Percentiles rank a stretch among this genome's conserved stretches.
Evolutionary conservation across 306 rosid species (phyloP).

Genomic region (Quercus suber): DNA sequence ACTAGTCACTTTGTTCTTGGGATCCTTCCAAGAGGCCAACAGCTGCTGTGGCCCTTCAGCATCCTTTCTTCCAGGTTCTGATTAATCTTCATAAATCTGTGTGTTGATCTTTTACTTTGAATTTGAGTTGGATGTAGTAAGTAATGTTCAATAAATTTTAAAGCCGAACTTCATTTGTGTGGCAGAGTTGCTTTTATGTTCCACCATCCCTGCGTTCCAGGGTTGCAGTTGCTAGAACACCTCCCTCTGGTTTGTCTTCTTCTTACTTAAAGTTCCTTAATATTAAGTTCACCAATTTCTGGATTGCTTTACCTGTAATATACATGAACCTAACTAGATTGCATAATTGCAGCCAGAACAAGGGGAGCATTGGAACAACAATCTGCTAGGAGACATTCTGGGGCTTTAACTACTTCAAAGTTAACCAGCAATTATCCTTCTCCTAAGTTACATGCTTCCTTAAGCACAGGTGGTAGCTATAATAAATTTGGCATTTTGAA

Average conservation of each 20-base stretch:
- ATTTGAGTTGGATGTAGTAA: not conserved
- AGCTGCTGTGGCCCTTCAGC: slow-evolving; percentile 89
- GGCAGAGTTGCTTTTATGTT: slow-evolving; percentile 81
- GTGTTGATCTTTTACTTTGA: not conserved
- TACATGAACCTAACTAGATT: slow-evolving; percentile 4
- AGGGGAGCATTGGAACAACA: slow-evolving; percentile 55
- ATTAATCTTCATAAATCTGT: not conserved
- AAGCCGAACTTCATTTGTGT: slow-evolving; percentile 11
- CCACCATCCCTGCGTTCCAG: slow-evolving; percentile 89
- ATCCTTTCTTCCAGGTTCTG: slow-evolving; percentile 91
- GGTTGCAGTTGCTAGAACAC: slow-evolving; percentile 60
- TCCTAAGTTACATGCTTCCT: slow-evolving; percentile 52
- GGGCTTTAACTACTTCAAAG: slow-evolving; percentile 56
- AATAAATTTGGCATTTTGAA: not conserved
- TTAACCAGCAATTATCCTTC: slow-evolving; percentile 49
- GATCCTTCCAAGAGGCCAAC: slow-evolving; percentile 95
- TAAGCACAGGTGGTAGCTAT: slow-evolving; percentile 53
- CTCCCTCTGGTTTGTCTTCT: slow-evolving; percentile 76
- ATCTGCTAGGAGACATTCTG: slow-evolving; percentile 52
- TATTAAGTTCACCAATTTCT: not conserved
- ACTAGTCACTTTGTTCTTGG: slow-evolving; percentile 92
- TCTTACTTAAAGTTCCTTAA: not conserved
- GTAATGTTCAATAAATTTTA: not conserved
- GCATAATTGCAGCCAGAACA: slow-evolving; percentile 49
- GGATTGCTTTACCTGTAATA: not conserved